Base-by-base conservation (phyloP, 2,329 filamentous ascomycete species). In the Cladosporium austrohemisphaericum region DNA sequence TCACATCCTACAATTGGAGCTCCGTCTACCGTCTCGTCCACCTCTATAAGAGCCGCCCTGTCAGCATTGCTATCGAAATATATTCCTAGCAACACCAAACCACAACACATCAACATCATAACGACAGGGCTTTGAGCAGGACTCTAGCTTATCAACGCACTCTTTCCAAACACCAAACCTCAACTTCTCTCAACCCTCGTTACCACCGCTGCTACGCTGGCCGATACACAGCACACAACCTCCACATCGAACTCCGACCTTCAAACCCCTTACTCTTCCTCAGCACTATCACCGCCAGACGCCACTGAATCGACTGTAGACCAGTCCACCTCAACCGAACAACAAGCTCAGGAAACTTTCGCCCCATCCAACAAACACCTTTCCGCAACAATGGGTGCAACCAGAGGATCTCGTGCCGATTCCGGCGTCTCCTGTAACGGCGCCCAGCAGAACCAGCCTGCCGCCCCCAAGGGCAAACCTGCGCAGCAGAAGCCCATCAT, bases 391-490 rank as follows among this genome's bases (percentile, higher is more conserved):
- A 46, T 46, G 43, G 43, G 43, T 18, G 22, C 14, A 20, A 41
- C 38, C 14, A 26, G 43, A 26, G 43, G 37, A 28, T 28, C 20
- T 23, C 43, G 43, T 23, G 31, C 43, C 43, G 43, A 46, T 32
- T 46, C 43, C 31, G 43, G 23, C 43, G 31, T 46, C 43, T 46
- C 43, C 43, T 23, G 23, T 32, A 33, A 26, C 22, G 31, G 31
- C 20, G 31, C 31, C 31, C 11, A 13, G 11, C 14, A 13, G 8
- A 18, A 13, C 32, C 14, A 35, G 18, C n/a, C n/a, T n/a, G n/a
- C n/a, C n/a, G n/a, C n/a, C n/a, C 14, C 32, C 9, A 35, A 35
- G 13, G 11, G 11, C 32, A 35, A 35, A 18, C 32, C 32, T 8
- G 32, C 32, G 32, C 13, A 13, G 11, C 14, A 35, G 14, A 16